These are phyloP conservation scores for Rhynchospora tenuis DNA, from an alignment of 176 grass and related monocot species.

Conservation along the genomic window DNA sequence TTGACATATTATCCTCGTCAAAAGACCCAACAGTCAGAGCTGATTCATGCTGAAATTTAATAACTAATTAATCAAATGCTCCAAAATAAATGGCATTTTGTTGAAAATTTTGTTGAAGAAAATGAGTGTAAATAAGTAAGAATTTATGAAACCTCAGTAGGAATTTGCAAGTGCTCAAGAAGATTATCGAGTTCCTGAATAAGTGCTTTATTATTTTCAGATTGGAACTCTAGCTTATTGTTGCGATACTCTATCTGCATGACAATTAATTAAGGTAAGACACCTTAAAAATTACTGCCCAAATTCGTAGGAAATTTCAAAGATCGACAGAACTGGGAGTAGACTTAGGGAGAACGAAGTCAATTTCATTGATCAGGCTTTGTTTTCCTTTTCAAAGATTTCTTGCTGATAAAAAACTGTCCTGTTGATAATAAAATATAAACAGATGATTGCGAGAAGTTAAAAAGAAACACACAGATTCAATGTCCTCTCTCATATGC, in stretches of 20 bases:
- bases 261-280: constrained; percentile 12
- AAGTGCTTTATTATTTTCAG: constrained; percentile 79
- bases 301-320: background rate
- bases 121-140: background rate
- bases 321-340: background rate
- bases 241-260: constrained; percentile 93
- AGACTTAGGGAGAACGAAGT: background rate
- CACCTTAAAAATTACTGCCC: background rate
- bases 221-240: constrained; percentile 86
- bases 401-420: background rate
- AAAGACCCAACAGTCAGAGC: constrained; percentile 77
- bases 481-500: constrained; percentile 98
- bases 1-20: constrained; percentile 79
- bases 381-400: background rate
- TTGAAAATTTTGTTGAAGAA: background rate
- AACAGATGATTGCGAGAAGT: constrained; percentile 3
- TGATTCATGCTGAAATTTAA: constrained; percentile 54
- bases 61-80: constrained; percentile 20
- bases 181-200: constrained; percentile 81
- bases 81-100: background rate
- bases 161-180: constrained; percentile 65
- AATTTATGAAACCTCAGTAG: constrained; percentile 49
- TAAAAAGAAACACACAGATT: constrained; percentile 53
- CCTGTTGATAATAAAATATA: constrained; percentile 1
- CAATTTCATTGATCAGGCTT: background rate